Evolutionary conservation across 2,329 filamentous ascomycete genomes (phyloP), one percentile per base, ranked within the genome.

Genomic region (Clonostachys solani): DNA sequence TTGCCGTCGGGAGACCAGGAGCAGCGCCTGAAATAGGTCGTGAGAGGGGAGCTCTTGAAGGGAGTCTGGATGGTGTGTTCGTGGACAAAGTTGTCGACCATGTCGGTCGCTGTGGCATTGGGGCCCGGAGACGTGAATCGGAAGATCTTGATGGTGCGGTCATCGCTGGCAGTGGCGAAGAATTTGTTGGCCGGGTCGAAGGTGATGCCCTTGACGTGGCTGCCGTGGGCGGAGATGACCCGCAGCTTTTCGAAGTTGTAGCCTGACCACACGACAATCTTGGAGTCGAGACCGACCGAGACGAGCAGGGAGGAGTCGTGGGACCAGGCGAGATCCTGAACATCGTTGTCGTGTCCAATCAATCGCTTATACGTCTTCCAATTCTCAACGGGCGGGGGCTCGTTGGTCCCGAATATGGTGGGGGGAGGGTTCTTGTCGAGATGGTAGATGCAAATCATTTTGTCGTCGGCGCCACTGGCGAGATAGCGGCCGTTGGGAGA

Each of bases 101-200:
- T 94, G 63, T 99, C 94, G 62, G 97, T 90, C 46, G 92, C 84
- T 2, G 89, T 95, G 35, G 94, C 89, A 63, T 96, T 96, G 10
- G 94, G 89, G 2, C 86, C 81, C 0, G 94, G 92, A 2, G 92
- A 87, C 3, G 89, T 96, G 65, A 96, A 99, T 49, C 92, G 84
- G 68, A 95, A 97, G 58, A 99, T 89, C 65, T 95, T 95, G 68
- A 99, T 95, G 3, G 91, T 92, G 50, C 94, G 84, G 66, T 99
- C 94, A 65, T 99, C 94, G 69, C 91, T 96, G 3, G 95, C 92
- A 1, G 95, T 99, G 15, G 95, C 94, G 67, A 99, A 99, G 74
- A 96, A 99, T 64, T 97, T 99, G 73, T 97, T 97, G 40, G 94
- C 94, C 1, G 94, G 94, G 62, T 99, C 94, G 62, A 99, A 99